Percentiles rank a stretch among this genome's conserved stretches.
These are phyloP conservation scores for Elsinoe ampelina DNA, from an alignment of 2,329 filamentous ascomycete species.

Conservation along the genomic window DNA sequence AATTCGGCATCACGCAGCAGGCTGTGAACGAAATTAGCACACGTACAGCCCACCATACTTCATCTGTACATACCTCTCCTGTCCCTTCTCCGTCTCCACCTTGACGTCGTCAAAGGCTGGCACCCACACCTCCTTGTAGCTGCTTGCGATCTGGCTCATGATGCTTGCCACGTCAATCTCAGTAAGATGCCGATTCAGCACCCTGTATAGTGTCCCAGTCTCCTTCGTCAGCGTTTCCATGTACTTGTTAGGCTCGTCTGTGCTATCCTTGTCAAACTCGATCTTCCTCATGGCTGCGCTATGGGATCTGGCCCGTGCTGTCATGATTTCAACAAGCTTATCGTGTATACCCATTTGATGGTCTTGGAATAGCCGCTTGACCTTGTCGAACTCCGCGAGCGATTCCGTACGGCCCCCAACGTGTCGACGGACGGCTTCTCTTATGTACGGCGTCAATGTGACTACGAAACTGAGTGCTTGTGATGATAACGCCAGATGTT, in stretches of 20 bases:
- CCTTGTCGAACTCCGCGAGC: conserved; percentile 79
- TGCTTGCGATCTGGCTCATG: conserved; percentile 75
- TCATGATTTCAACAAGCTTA: conserved; percentile 90
- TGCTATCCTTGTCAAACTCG: conserved; percentile 56
- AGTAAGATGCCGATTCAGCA: conserved; percentile 71
- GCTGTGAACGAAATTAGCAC: conserved; percentile 35
- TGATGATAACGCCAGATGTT: conserved; percentile 83
- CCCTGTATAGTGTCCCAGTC: conserved; percentile 73
- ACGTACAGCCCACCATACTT: background rate
- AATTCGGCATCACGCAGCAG: conserved; percentile 68
- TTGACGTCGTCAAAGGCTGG: conserved; percentile 57
- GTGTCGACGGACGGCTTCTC: conserved; percentile 83
- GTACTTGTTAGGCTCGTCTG: conserved; percentile 47
- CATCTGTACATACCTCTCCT: conserved; percentile 51
- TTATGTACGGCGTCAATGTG: conserved; percentile 76
- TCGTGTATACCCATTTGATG: conserved; percentile 87
- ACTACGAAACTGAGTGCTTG: conserved; percentile 84
- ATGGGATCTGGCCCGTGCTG: conserved; percentile 61
- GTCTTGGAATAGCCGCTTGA: conserved; percentile 73
- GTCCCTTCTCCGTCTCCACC: conserved; percentile 57
- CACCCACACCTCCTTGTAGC: conserved; percentile 71
- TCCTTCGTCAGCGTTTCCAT: conserved; percentile 85
- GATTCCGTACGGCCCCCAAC: conserved; percentile 29
- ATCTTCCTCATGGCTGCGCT: conserved; percentile 65
- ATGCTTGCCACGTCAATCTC: conserved; percentile 70